Base-by-base conservation (phyloP, 169 alveolate genomes). In the Eimeria tenella region DNA sequence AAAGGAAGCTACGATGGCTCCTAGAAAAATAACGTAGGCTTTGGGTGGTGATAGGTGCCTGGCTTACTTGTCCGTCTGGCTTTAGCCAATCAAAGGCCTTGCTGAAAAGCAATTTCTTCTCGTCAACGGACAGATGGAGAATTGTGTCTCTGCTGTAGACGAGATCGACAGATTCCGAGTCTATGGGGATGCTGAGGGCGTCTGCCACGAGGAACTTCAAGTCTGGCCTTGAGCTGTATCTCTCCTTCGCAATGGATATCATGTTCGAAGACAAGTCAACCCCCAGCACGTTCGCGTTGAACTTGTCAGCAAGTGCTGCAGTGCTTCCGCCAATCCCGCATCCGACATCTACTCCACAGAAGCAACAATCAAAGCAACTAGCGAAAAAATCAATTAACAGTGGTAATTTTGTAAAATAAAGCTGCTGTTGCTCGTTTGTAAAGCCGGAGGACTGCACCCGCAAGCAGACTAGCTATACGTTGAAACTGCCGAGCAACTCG, bases 241-340 rank as follows among this genome's bases (percentile, higher is more conserved):
- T 23, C 31, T 81, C 90, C 31, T 81, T 15, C 21, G 90, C 90
- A 25, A 81, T 81, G 17, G 90, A 21, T 7, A 81, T 60, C 70
- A 81, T 60, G 31, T 81, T 81, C 17, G 90, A n/a, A 81, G 90
- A 81, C 50, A 81, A 81, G 31, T 81, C 90, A 0, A 81, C 65
- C 6, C 90, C 90, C 49, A 58, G 13, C 9, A 81, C 90, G 7
- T n/a, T 7, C 6, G 73, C 90, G 8, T 11, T 8, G 31, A 81
- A 81, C 31, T n/a, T 81, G 17, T 81, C 90, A 8, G 90, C 90
- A 8, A 81, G 90, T 5, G 73, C 70, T 15, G 90, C 65, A 5
- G 53, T 58, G 90, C 90, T 60, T 7, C 90, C 90, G 7, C 90
- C 90, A 19, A 81, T 81, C 10, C 90, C 90, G 31, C 75, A 81